These are phyloP conservation scores for Rhizopus microsporus DNA, from an alignment of 371 early-diverging fungal genomes.

Conservation along the genomic window DNA sequence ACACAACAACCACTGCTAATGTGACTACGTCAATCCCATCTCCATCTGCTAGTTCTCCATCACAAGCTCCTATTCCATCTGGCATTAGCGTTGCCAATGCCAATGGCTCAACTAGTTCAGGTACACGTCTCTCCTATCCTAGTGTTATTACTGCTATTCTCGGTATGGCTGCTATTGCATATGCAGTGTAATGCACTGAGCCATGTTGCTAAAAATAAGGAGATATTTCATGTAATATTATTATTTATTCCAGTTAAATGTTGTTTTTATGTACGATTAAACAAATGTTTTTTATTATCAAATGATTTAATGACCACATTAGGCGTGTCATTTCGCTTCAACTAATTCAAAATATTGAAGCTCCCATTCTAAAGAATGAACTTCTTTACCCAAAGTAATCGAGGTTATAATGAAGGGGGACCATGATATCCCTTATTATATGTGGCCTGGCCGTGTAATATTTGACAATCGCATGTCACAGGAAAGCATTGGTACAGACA, in stretches of 20 bases:
- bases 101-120: not conserved
- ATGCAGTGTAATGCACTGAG: not conserved
- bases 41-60: not conserved
- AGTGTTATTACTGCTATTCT: not conserved
- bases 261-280: too few species aligned
- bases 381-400: too few species aligned
- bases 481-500: too few species aligned
- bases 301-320: too few species aligned
- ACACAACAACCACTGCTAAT: slow-evolving; percentile 9
- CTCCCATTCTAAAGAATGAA: too few species aligned
- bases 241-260: not conserved
- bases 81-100: not conserved
- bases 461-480: too few species aligned
- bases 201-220: not conserved
- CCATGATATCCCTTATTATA: too few species aligned
- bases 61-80: slow-evolving; percentile 1
- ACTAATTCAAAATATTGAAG: too few species aligned
- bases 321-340: too few species aligned
- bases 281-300: too few species aligned
- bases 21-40: not conserved
- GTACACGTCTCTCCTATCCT: not conserved
- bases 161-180: not conserved
- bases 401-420: too few species aligned
- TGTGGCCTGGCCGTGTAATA: too few species aligned
- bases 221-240: not conserved